Evolutionary conservation across 2,329 filamentous ascomycete species (phyloP), one percentile per base, ranked within the genome.

Genomic region (Sporothrix protearum): DNA sequence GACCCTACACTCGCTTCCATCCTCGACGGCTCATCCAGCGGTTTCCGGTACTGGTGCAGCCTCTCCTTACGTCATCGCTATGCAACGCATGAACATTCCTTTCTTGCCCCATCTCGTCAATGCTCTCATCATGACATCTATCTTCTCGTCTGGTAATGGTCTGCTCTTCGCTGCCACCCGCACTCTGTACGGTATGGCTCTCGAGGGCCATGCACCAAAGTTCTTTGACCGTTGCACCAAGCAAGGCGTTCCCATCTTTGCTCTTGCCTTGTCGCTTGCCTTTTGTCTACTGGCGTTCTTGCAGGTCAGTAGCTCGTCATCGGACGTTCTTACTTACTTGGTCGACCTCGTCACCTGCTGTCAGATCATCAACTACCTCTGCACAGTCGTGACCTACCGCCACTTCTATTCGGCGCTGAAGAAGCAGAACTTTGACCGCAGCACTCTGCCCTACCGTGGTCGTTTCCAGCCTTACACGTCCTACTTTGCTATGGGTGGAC

Each of bases 261-360:
- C 86, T 72, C 89, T 92, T 53, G 75, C 77, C 1, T 78, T 88
- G 39, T 71, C 70, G 6, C 53, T 71, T 1, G 75, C 85, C 1
- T 88, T 92, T 76, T 85, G 87, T 1, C 83, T 91, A 49, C 80
- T 92, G 39, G 86, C 86, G 10, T 91, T 92, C 79, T 78, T 91
- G 74, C 86, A 89, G 76, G 82, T 90, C 57, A 86, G 83, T 49
- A 84, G 83, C 76, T 79, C 81, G 70, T 83, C 87, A 0, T 82
- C 86, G 2, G 82, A 86, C 53, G 89, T 90, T 8, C 80, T 91
- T 75, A 82, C 81, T 39, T 90, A 87, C 86, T 85, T 90, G 72
- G 82, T 88, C 74, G 87, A 85, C 77, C 80, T 91, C 75, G 80
- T 88, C 57, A 88, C 87, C 19, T 85, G 87, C 16, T 87, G 86